These are phyloP conservation scores for Candida labiduridarum DNA, from an alignment of 1,139 yeast species.

Conservation along the genomic window DNA sequence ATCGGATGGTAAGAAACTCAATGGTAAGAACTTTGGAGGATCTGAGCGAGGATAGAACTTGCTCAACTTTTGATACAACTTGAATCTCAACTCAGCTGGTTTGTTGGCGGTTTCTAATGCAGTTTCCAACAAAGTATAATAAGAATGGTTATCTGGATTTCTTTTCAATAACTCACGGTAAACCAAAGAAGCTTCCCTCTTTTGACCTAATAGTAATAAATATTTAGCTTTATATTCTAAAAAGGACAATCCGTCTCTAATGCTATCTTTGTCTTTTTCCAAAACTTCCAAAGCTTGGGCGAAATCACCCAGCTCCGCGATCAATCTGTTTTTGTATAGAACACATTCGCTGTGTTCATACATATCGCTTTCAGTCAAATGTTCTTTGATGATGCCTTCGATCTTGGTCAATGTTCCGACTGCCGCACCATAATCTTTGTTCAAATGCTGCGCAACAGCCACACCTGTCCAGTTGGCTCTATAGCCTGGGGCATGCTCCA, in stretches of 20 bases:
- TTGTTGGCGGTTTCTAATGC: slow-evolving; percentile 51
- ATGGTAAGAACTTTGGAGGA: slow-evolving; percentile 76
- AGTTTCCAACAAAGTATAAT: slow-evolving; percentile 67
- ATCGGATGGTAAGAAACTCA: slow-evolving; percentile 66
- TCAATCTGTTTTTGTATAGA: slow-evolving; percentile 69
- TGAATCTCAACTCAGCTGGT: slow-evolving; percentile 44
- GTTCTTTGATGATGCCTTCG: slow-evolving; percentile 71
- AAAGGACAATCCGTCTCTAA: slow-evolving; percentile 65
- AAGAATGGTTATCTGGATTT: slow-evolving; percentile 77
- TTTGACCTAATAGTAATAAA: slow-evolving; percentile 38
- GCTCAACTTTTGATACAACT: slow-evolving; percentile 64
- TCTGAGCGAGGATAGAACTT: slow-evolving; percentile 82
- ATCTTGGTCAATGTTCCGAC: slow-evolving; percentile 72
- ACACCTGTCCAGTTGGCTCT: slow-evolving; percentile 92
- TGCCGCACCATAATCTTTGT: slow-evolving; percentile 66
- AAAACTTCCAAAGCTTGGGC: slow-evolving; percentile 65
- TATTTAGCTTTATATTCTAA: slow-evolving; percentile 72
- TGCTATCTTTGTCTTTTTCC: slow-evolving; percentile 52
- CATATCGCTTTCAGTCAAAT: slow-evolving; percentile 64
- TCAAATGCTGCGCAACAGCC: slow-evolving; percentile 83
- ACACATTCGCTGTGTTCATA: slow-evolving; percentile 81
- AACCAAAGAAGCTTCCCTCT: slow-evolving; percentile 65
- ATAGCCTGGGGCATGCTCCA: slow-evolving; percentile 79
- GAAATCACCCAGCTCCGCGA: slow-evolving; percentile 65
- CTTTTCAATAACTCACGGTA: slow-evolving; percentile 76